Base-by-base conservation (phyloP, 306 rosid species). In the Fragaria nilgerrensis region DNA sequence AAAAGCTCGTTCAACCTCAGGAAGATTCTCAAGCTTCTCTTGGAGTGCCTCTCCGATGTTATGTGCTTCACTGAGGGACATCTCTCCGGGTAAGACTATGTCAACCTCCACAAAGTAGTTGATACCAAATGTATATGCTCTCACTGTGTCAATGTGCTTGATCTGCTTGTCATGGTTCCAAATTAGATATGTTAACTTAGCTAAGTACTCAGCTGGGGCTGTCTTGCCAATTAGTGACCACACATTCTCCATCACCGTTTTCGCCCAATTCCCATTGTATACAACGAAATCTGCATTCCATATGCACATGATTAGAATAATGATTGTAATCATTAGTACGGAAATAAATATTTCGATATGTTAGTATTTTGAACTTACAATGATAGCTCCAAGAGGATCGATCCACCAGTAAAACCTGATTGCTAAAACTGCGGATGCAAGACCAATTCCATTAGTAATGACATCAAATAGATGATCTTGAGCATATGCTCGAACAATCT, bases 381-480 rank as follows among this genome's bases (percentile, higher is more conserved):
- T 14, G 39, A 92, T 80, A 48, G 97, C 98, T 5, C 98, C 98
- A 29, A 85, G 32, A 43, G 97, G 97, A 55, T 95, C 97, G 45
- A 95, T 81, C 98, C 97, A 95, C 97, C 98, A 92, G 77, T 80
- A 92, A 79, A 84, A 92, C 61, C 45, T 83, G 92, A 92, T 88
- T 62, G 98, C 97, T 41, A 95, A 72, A 41, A 92, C 89, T 20
- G 98, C 92, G 0, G 96, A 67, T 41, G 86, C 93, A 2, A 95
- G 82, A 52, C 97, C 97, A 55, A 95, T 82, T 52, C 93, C 84
- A 70, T 92, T 92, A 58, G 97, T 95, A 16, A 95, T 83, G 78
- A 95, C 97, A 80, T 95, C 97, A 72, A 95, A 95, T 79, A 92
- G 86, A 82, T 95, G 98, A 64, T 95, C 97, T 80, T 88, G 96